Percentiles rank a stretch among this genome's conserved stretches.
Conservation (phyloP, 1,139 yeast genomes). For the Nakaseomyces delphensis region DNA sequence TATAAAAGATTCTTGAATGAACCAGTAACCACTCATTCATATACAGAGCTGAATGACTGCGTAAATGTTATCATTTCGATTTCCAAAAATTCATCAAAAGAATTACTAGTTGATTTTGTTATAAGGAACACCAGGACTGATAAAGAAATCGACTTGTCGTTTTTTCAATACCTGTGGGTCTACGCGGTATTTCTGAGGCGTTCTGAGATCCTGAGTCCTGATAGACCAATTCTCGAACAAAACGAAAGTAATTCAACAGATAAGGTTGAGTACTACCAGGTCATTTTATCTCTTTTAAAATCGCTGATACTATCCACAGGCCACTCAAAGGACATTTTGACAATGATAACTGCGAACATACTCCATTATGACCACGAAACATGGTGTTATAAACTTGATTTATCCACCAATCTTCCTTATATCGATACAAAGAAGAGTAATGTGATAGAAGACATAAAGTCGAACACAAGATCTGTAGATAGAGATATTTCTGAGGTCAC, state of each 20-base stretch:
- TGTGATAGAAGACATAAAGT: constrained; percentile 15
- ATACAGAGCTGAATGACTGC: constrained; percentile 48
- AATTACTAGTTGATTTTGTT: constrained; percentile 39
- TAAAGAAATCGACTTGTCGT: constrained; percentile 25
- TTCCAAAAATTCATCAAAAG: constrained; percentile 42
- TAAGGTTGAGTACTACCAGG: constrained; percentile 30
- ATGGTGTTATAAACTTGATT: constrained; percentile 41
- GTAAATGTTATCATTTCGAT: constrained; percentile 60
- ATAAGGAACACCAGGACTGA: constrained; percentile 15
- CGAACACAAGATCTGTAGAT: constrained; percentile 18
- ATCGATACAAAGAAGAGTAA: constrained; percentile 31
- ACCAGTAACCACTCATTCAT: constrained; percentile 33
- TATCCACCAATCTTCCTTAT: constrained; percentile 47
- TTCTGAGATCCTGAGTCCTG: neutral
- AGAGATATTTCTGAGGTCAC: neutral
- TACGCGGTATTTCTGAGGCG: constrained; percentile 43
- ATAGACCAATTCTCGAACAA: neutral
- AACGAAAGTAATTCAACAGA: constrained; percentile 13
- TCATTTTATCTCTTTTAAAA: constrained; percentile 41
- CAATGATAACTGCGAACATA: constrained; percentile 38
- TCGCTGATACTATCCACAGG: constrained; percentile 40
- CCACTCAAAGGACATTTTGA: constrained; percentile 33
- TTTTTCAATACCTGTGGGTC: constrained; percentile 52
- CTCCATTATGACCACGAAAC: constrained; percentile 37
- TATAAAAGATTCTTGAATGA: constrained; percentile 36